Base-by-base conservation (phyloP, 306 rosid species). In the Ceratonia siliqua region DNA sequence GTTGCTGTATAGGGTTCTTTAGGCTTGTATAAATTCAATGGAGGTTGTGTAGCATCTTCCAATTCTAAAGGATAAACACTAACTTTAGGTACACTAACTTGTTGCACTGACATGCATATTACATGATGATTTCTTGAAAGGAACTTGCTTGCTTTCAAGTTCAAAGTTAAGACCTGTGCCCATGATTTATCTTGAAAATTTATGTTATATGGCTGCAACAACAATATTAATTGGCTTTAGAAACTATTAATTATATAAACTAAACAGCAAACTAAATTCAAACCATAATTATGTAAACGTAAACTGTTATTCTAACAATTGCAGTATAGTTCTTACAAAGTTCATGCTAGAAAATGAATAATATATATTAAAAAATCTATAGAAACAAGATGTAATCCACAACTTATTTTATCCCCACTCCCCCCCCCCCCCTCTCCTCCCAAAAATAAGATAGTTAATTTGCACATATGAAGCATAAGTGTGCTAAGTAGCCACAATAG, bases 1-100 rank as follows among this genome's bases (percentile, higher is more conserved):
- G 90, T 92, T 79, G 96, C 99, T 0, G 93, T 94, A 70, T 92
- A 94, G n/a, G 99, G 92, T 72, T 73, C 91, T 85, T 82, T 92
- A 70, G 96, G 96, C 84, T 92, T 94, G 92, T 83, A 57, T 33
- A 43, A 2, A 77, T 94, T 88, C 81, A 94, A 81, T n/a, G 99
- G 96, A 72, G 99, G 96, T 25, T 83, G 95, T 28, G 63, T 18
- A 38, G 85, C 92, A 75, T 94, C 89, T 48, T 94, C 99, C 61
- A 91, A 87, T 52, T 76, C 68, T 63, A 87, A 55, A 72, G 99
- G 99, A 65, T 92, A 78, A 66, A 92, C 92, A 35, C 70, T 8
- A 59, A 92, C 89, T 86, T 90, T 94, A 39, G 93, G 89, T 33
- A 42, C 78, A 45, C 87, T 90, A 52, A 93, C 85, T 89, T 92